phyloP scores from a whole-genome alignment of 164 flowering plant species.

The Macadamia integrifolia region DNA sequence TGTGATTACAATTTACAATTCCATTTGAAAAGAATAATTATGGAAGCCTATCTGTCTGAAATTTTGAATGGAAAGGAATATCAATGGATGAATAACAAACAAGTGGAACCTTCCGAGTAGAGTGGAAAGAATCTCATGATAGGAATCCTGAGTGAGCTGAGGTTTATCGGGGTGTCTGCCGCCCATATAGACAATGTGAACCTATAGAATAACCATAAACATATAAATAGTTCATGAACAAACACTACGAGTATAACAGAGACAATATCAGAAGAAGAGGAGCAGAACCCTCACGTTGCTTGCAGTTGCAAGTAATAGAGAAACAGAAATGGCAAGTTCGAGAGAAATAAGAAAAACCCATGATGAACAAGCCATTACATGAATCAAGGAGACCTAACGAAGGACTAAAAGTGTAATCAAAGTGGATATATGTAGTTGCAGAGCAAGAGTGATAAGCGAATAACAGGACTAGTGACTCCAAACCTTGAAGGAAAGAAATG shows the following conservation, averaged over 20 bases:
- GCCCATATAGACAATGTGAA: conserved; percentile 44
- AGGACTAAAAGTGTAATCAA: no score
- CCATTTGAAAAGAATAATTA: no score
- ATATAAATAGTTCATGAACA: neutral
- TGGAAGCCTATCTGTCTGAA: no score
- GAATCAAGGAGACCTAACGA: neutral
- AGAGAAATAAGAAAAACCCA: conserved; percentile 7
- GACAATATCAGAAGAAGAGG: neutral
- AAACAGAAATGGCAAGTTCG: neutral
- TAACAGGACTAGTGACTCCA: no score
- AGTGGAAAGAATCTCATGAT: conserved; percentile 34
- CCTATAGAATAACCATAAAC: conserved; percentile 13
- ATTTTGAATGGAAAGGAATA: no score
- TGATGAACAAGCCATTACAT: no score
- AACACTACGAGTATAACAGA: neutral
- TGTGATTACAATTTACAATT: no score
- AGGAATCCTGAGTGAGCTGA: conserved; percentile 26
- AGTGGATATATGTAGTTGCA: no score
- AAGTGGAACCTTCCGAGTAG: conserved; percentile 30
- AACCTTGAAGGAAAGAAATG: no score
- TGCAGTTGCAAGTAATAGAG: conserved; percentile 2
- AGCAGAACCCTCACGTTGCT: conserved; percentile 13
- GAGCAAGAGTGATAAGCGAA: no score
- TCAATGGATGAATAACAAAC: no score
- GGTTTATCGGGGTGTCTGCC: conserved; percentile 25